A percentile compares a stretch with the other conserved stretches of the same genome.
Evolutionary conservation across 2,329 filamentous ascomycete genomes (phyloP).

Genomic region (Colletotrichum eremochloae): DNA sequence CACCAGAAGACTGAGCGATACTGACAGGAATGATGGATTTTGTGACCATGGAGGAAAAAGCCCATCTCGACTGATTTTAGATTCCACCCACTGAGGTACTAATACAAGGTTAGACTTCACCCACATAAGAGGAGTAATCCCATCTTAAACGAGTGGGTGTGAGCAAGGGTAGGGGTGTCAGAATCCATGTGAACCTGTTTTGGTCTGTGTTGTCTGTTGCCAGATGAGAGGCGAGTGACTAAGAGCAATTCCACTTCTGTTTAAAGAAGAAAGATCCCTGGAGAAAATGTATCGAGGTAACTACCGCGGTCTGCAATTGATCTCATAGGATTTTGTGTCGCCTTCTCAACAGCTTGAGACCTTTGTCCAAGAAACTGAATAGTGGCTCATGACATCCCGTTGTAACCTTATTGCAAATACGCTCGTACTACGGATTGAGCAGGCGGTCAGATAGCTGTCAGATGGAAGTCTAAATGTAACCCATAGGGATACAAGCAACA

Average conservation of each 20-base stretch:
- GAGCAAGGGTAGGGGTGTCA: neutral
- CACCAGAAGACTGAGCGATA: neutral
- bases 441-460: neutral
- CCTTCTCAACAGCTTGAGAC: no score
- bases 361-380: neutral
- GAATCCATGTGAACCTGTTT: neutral
- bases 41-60: neutral
- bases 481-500: neutral
- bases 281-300: neutral
- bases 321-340: neutral
- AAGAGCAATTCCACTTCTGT: neutral
- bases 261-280: neutral
- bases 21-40: neutral
- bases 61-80: neutral
- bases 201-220: neutral
- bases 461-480: neutral
- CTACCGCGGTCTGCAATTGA: neutral
- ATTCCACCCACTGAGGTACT: neutral
- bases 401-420: no score
- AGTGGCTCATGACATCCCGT: no score
- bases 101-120: neutral
- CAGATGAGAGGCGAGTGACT: neutral
- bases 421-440: no score
- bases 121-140: neutral
- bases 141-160: neutral